A percentile compares a stretch with the other conserved stretches of the same genome.
phyloP scores from a whole-genome alignment of 2,329 filamentous ascomycete genomes.

The Pseudogymnoascus sp. region DNA sequence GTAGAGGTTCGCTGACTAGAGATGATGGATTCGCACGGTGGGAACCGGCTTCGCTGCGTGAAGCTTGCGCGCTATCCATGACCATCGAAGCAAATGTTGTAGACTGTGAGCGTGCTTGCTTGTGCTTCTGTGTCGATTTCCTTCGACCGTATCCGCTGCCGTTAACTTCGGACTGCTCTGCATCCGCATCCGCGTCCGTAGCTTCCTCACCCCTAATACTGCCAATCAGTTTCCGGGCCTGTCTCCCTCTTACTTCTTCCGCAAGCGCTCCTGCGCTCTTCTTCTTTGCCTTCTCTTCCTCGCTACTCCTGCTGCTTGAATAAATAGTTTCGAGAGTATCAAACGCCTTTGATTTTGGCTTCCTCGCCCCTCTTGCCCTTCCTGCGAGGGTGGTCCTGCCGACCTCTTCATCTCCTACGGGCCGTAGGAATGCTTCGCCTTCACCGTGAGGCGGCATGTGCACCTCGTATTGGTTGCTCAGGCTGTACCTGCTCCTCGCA shows the following conservation, averaged over 20 bases:
- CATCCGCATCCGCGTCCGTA: constrained; percentile 15
- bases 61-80: constrained; percentile 32
- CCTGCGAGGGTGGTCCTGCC: constrained; percentile 16
- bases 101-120: constrained; percentile 31
- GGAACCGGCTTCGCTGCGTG: constrained; percentile 28
- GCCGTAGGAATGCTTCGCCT: constrained; percentile 41
- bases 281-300: constrained; percentile 55
- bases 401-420: constrained; percentile 22
- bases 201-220: constrained; percentile 10
- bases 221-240: constrained; percentile 32
- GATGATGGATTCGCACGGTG: constrained; percentile 34
- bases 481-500: constrained; percentile 56
- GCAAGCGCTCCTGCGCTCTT: constrained; percentile 49
- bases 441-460: constrained; percentile 58
- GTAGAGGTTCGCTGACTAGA: constrained; percentile 50
- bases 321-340: constrained; percentile 61
- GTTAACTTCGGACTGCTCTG: background rate
- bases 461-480: constrained; percentile 62
- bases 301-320: constrained; percentile 58
- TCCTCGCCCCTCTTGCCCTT: constrained; percentile 22
- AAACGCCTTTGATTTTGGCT: constrained; percentile 39
- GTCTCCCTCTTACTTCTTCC: constrained; percentile 47
- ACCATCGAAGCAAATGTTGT: constrained; percentile 41
- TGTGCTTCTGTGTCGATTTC: constrained; percentile 1
- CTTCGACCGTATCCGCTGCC: background rate